A percentile compares a stretch with the other conserved stretches of the same genome.
Conservation (phyloP, 140 eudicot species). For the Flaveria floridana region DNA sequence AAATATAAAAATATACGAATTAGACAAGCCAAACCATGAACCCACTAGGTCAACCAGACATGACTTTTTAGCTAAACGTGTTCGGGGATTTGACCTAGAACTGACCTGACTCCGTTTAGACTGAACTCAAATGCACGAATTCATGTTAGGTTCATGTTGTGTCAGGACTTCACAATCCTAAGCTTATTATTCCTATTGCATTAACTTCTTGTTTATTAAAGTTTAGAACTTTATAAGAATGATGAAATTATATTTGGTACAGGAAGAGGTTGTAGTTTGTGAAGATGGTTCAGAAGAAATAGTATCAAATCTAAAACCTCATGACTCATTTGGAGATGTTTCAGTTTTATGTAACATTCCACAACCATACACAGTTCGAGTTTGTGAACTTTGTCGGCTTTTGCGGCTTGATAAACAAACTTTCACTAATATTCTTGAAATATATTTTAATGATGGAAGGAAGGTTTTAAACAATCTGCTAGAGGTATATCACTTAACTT, state of each 20-base stretch:
- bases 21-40: too few relatives aligned
- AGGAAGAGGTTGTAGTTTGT: conserved; percentile 64
- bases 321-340: conserved; percentile 70
- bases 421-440: conserved; percentile 70
- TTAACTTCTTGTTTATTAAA: neutral
- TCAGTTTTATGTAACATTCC: conserved; percentile 85
- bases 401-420: conserved; percentile 83
- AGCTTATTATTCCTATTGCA: neutral
- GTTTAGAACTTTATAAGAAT: conserved; percentile 12
- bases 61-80: too few relatives aligned
- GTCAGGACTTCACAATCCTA: neutral
- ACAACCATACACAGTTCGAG: conserved; percentile 81
- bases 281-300: conserved; percentile 68
- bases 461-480: conserved; percentile 62
- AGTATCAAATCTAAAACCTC: conserved; percentile 45
- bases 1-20: too few relatives aligned
- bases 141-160: neutral
- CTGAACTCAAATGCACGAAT: too few relatives aligned
- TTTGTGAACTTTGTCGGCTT: conserved; percentile 68
- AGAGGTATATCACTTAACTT: conserved; percentile 51
- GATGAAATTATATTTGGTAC: conserved; percentile 32
- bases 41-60: too few relatives aligned
- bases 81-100: too few relatives aligned
- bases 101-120: too few relatives aligned
- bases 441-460: conserved; percentile 83